Conservation (phyloP, 2,329 filamentous ascomycete species). For the Penicillium sp. region DNA sequence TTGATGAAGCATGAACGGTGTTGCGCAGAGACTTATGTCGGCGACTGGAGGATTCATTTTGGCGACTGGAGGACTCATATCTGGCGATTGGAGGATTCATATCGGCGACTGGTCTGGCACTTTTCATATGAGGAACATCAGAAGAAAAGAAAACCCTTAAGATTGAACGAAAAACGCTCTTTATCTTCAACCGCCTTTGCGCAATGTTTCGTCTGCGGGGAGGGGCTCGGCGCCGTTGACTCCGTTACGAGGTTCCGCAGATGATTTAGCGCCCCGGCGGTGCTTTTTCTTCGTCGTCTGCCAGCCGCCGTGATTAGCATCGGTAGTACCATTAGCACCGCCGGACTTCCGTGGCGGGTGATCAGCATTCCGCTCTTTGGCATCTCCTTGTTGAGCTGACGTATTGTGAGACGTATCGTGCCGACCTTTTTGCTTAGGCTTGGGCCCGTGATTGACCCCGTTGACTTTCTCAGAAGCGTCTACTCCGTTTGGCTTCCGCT, state of each 20-base stretch:
- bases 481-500: conserved; percentile 32
- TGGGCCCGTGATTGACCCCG: conserved; percentile 30
- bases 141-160: neutral
- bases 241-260: conserved; percentile 33
- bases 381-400: conserved; percentile 18
- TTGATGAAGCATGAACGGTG: neutral
- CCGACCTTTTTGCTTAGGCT: conserved; percentile 36
- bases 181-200: conserved; percentile 44
- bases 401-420: conserved; percentile 27
- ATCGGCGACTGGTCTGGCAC: neutral
- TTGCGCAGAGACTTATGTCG: neutral
- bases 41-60: neutral
- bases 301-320: conserved; percentile 38
- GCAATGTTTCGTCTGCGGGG: conserved; percentile 43
- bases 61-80: no score
- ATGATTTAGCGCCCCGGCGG: conserved; percentile 37
- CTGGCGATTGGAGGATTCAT: no score
- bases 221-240: conserved; percentile 35
- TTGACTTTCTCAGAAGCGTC: conserved; percentile 36
- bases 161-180: no score
- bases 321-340: conserved; percentile 27
- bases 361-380: conserved; percentile 32
- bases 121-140: neutral
- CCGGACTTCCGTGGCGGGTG: conserved; percentile 28
- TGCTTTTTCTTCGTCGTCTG: conserved; percentile 47